Base-by-base conservation (phyloP, 2,329 filamentous ascomycete species). In the Fusarium protoensiforme region DNA sequence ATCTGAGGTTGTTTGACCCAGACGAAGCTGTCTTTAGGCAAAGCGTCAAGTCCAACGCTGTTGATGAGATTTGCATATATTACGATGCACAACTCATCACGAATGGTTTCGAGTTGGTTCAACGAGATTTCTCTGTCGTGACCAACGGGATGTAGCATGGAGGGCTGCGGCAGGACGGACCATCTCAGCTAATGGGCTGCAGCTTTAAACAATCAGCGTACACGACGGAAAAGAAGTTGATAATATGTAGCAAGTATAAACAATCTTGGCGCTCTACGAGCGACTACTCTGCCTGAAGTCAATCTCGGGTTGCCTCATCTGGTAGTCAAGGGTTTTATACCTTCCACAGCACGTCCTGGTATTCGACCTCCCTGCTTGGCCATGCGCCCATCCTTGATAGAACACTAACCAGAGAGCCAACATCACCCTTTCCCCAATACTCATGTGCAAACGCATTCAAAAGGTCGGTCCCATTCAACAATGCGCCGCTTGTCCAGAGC, bases 391-490 rank as follows among this genome's bases (percentile, higher is more conserved):
- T 3, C 48, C 76, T 73, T 13, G 69, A 51, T 29, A 77, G 38
- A 1, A 62, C 46, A 4, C 74, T 68, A 14, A 80, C 68, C 9
- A 81, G 35, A 10, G 68, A 36, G 2, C 61, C 76, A 24, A 71
- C 64, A 2, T 70, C 54, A 1, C 63, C 74, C 10, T 13, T 51
- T 5, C 78, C 80, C 81, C 82, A 83, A 8, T 69, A 75, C 43
- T 79, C 61, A 16, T 65, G 67, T 4, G 68, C 69, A 46, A 83
- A 83, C 4, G 76, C 78, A 5, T 67, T 57, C 76, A 82, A 81
- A 73, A 83, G 71, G 46, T 83, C 82, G 1, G 73, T 65, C 0
- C 82, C 82, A 38, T 83, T 83, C 53, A 83, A 71, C 20, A 83
- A 67, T 4, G 80, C 65, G 7, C 81, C 78, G 53, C 77, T 80